These are phyloP conservation scores for Datura wrightii DNA, from an alignment of 257 asterid species.

Conservation along the genomic window DNA sequence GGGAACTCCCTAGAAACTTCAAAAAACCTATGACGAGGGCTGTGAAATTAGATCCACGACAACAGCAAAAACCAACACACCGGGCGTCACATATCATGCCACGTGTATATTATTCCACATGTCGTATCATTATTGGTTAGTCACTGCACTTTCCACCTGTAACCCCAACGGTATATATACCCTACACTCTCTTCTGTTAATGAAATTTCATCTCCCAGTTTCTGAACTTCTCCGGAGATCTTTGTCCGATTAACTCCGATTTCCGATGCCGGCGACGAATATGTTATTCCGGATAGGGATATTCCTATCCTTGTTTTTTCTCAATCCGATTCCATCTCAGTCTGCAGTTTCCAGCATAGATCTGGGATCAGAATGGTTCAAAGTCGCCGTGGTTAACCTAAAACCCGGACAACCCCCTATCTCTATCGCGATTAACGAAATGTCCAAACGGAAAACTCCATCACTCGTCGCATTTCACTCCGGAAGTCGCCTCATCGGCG, in stretches of 20 bases:
- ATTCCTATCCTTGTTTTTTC: slow-evolving; percentile 46
- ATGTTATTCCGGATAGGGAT: slow-evolving; percentile 51
- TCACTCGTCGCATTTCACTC: slow-evolving; percentile 78
- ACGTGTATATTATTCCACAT: slow-evolving; percentile 52
- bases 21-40: not conserved
- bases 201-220: slow-evolving; percentile 10
- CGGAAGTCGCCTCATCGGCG: slow-evolving; percentile 80
- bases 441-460: slow-evolving; percentile 98
- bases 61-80: slow-evolving; percentile 54
- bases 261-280: slow-evolving; percentile 3
- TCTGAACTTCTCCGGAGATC: slow-evolving; percentile 23
- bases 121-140: slow-evolving; percentile 44
- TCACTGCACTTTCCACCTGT: slow-evolving; percentile 44
- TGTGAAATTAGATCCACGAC: not conserved
- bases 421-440: slow-evolving; percentile 90
- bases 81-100: slow-evolving; percentile 54
- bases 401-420: slow-evolving; percentile 95
- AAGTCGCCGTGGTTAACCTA: slow-evolving; percentile 92
- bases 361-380: slow-evolving; percentile 97
- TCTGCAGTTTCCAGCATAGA: slow-evolving; percentile 97
- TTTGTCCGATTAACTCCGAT: not conserved
- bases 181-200: slow-evolving; percentile 9
- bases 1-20: slow-evolving; percentile 1
- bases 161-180: slow-evolving; percentile 43
- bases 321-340: slow-evolving; percentile 51